Conservation (phyloP, 2,329 filamentous ascomycete species). For the Cladosporium sp. region DNA sequence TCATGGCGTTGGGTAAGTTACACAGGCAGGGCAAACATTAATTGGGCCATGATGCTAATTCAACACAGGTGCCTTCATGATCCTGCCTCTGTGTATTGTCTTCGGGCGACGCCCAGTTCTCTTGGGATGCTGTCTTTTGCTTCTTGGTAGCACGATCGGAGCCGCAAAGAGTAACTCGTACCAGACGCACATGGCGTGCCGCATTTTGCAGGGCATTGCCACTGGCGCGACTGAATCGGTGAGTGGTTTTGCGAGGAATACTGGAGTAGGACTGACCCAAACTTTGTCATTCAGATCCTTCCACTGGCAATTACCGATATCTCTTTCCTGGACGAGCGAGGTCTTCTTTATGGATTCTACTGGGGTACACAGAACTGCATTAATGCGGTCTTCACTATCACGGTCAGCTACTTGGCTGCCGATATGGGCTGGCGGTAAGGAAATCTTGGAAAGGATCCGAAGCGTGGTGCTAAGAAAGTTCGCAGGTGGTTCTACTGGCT, state of each 20-base stretch:
- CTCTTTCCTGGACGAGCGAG: constrained; percentile 46
- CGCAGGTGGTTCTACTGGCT: constrained; percentile 46
- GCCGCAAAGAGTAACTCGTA: constrained; percentile 40
- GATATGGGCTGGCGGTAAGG: constrained; percentile 40
- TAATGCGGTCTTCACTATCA: constrained; percentile 39
- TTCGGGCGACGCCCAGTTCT: constrained; percentile 46
- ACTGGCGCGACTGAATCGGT: constrained; percentile 44
- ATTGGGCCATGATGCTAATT: not conserved
- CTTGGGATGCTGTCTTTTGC: constrained; percentile 33
- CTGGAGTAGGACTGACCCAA: not conserved
- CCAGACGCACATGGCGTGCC: constrained; percentile 42
- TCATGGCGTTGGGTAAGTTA: constrained; percentile 42
- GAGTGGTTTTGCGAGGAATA: not conserved
- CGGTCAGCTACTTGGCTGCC: constrained; percentile 41
- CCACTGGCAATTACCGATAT: constrained; percentile 45
- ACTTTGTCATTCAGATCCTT: constrained; percentile 30
- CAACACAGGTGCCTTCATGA: constrained; percentile 35
- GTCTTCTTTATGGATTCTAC: constrained; percentile 42
- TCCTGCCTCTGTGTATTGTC: constrained; percentile 44
- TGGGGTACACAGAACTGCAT: constrained; percentile 45
- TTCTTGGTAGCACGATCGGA: constrained; percentile 40
- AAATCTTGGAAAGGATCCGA: not conserved
- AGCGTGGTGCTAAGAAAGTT: not conserved
- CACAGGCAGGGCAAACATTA: not conserved
- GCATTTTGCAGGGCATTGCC: constrained; percentile 41